phyloP scores from a whole-genome alignment of 2,329 filamentous ascomycete genomes.

The Plectosphaerella sp. region DNA sequence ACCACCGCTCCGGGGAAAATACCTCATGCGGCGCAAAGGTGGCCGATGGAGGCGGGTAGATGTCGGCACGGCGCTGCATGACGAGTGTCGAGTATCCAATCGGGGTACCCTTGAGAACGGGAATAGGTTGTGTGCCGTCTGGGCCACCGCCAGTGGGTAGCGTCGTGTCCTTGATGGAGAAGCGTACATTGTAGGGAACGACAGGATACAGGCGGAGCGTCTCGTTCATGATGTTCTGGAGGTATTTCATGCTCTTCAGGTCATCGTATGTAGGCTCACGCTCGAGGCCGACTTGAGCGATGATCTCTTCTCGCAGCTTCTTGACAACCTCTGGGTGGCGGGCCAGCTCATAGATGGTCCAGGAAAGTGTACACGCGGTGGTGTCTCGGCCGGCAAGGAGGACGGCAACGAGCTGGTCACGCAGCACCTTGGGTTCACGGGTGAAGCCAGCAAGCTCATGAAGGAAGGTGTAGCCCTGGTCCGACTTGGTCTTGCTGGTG shows the following conservation, averaged over 20 bases:
- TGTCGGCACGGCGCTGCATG: conserved; percentile 67
- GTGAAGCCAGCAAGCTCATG: conserved; percentile 82
- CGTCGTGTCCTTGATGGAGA: conserved; percentile 67
- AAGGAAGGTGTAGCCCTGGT: conserved; percentile 75
- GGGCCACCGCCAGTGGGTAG: conserved; percentile 68
- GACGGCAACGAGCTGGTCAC: conserved; percentile 79
- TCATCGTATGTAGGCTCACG: conserved; percentile 68
- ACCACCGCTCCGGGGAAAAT: conserved; percentile 67
- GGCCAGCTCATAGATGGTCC: conserved; percentile 77
- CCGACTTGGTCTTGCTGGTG: conserved; percentile 66
- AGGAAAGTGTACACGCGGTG: conserved; percentile 76
- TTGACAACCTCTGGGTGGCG: conserved; percentile 62
- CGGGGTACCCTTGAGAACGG: conserved; percentile 60
- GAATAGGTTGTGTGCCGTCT: conserved; percentile 57
- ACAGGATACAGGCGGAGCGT: conserved; percentile 72
- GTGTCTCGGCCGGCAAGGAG: conserved; percentile 85
- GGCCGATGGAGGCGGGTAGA: conserved; percentile 50
- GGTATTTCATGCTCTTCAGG: conserved; percentile 84
- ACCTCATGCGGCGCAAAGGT: conserved; percentile 39
- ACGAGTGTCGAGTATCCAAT: conserved; percentile 64
- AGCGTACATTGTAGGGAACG: conserved; percentile 75
- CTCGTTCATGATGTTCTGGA: conserved; percentile 70
- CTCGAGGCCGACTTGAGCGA: conserved; percentile 58
- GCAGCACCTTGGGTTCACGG: conserved; percentile 64
- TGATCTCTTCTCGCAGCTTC: conserved; percentile 71